These are phyloP conservation scores for Vitis hybrid DNA, from an alignment of 177 flowering plant species.

Conservation along the genomic window DNA sequence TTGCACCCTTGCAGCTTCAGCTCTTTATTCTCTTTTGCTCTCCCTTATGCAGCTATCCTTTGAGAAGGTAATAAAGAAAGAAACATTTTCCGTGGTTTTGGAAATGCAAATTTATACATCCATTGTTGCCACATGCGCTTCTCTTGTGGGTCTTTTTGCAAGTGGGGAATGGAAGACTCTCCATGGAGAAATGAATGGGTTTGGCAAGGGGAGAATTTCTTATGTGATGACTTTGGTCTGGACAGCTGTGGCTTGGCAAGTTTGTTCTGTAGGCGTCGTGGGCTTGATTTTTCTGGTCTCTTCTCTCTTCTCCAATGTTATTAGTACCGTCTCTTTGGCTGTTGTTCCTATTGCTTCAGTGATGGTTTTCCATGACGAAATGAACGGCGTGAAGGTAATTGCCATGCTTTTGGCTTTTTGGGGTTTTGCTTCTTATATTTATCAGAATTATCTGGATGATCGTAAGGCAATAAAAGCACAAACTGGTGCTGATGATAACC, in stretches of 20 bases:
- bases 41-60: constrained; percentile 73
- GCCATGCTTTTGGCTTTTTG: constrained; percentile 63
- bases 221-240: constrained; percentile 64
- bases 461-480: constrained; percentile 26
- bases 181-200: constrained; percentile 52
- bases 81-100: constrained; percentile 61
- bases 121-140: constrained; percentile 48
- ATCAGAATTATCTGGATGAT: constrained; percentile 75
- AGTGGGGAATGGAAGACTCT: constrained; percentile 73
- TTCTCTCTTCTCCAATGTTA: constrained; percentile 72
- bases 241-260: constrained; percentile 73
- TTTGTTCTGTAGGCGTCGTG: constrained; percentile 65
- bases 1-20: constrained; percentile 62
- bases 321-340: constrained; percentile 64
- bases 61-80: constrained; percentile 59
- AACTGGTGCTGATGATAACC: constrained; percentile 14
- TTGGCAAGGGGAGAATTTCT: constrained; percentile 38
- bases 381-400: constrained; percentile 64
- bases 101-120: constrained; percentile 73
- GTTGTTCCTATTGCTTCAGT: constrained; percentile 61
- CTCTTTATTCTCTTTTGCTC: constrained; percentile 57
- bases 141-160: constrained; percentile 59
- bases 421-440: constrained; percentile 64
- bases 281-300: constrained; percentile 72
- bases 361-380: constrained; percentile 56